Evolutionary conservation across 2,329 filamentous ascomycete species (phyloP), one percentile per base, ranked within the genome.

Genomic region (Beauveria asiatica): DNA sequence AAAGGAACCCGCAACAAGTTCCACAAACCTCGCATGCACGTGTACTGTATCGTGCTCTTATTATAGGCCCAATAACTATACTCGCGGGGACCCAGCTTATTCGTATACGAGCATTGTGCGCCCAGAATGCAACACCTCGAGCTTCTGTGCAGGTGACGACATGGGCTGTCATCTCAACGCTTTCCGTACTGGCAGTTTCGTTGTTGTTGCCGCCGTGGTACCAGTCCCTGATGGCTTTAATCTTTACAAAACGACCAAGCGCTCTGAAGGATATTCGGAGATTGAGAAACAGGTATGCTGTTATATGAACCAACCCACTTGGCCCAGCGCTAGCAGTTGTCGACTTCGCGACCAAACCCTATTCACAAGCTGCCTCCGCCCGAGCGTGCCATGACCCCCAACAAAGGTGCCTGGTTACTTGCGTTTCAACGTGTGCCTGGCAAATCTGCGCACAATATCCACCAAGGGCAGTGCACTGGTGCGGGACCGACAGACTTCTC

Each of bases 61-160:
- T 56, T 21, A 41, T 27, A 23, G n/a, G 42, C 21, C 53, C 44
- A 30, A 30, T 54, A 30, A 30, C 45, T n/a, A 21, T 27, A 33
- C 21, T 46, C 52, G 25, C 33, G 39, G 30, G 4, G 52, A 33
- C 17, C 52, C 25, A 17, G 27, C n/a, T 27, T 6, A 46, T 46
- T 48, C 54, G 54, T 6, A 46, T 46, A 56, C 54, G 54, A 41
- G 54, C 44, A 57, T 45, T 39, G 54, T 41, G 33, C 44, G 44
- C 54, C 33, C 11, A 37, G 41, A 49, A 19, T 27, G 5, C 44
- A 19, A 19, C 54, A 9, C 19, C 53, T 27, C 30, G 30, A 45
- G 30, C 30, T 48, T 19, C 17, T n/a, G 19, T 41, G 16, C 19
- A 25, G 42, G 42, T 27, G 25, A 27, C 16, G 30, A 49, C 33